These are phyloP conservation scores for Sanguinoderma infundibulare DNA, from an alignment of 1,284 basidiomycete genomes.

Conservation along the genomic window DNA sequence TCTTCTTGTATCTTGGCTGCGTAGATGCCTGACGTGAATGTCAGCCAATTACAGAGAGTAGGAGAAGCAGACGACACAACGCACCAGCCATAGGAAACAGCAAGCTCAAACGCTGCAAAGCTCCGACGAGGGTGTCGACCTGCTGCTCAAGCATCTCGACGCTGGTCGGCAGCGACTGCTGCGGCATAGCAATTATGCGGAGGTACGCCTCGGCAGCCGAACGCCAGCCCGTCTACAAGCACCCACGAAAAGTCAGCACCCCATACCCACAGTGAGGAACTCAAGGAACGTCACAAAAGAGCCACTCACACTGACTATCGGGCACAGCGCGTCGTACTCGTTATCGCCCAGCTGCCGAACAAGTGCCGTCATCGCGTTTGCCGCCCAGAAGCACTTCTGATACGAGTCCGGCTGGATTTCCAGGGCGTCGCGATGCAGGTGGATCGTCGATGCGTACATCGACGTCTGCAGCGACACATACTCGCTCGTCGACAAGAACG, in stretches of 20 bases:
- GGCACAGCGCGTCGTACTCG: slow-evolving; percentile 57
- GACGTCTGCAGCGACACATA: slow-evolving; percentile 55
- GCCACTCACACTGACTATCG: slow-evolving; percentile 47
- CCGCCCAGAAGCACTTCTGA: slow-evolving; percentile 46
- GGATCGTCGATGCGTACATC: slow-evolving; percentile 53
- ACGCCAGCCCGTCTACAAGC: slow-evolving; percentile 44
- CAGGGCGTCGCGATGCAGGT: slow-evolving; percentile 47
- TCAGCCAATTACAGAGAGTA: neutral
- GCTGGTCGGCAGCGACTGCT: slow-evolving; percentile 26
- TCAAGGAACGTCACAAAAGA: too few relatives aligned
- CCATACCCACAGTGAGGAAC: too few relatives aligned
- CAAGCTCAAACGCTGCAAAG: slow-evolving; percentile 40
- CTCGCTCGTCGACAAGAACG: slow-evolving; percentile 40
- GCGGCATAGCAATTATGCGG: slow-evolving; percentile 34
- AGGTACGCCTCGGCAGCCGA: slow-evolving; percentile 45
- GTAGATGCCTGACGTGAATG: slow-evolving; percentile 12
- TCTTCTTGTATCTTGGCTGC: slow-evolving; percentile 23
- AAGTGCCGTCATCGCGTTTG: slow-evolving; percentile 47
- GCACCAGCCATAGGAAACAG: slow-evolving; percentile 34
- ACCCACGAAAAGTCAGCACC: slow-evolving; percentile 12
- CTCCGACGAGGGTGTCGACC: slow-evolving; percentile 36
- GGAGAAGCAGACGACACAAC: slow-evolving; percentile 2
- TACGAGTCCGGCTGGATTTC: slow-evolving; percentile 37
- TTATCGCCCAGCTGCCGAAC: slow-evolving; percentile 50
- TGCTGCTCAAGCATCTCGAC: slow-evolving; percentile 36